Conservation (phyloP, 1,284 basidiomycete genomes). For the Rhodotorula sp. region DNA sequence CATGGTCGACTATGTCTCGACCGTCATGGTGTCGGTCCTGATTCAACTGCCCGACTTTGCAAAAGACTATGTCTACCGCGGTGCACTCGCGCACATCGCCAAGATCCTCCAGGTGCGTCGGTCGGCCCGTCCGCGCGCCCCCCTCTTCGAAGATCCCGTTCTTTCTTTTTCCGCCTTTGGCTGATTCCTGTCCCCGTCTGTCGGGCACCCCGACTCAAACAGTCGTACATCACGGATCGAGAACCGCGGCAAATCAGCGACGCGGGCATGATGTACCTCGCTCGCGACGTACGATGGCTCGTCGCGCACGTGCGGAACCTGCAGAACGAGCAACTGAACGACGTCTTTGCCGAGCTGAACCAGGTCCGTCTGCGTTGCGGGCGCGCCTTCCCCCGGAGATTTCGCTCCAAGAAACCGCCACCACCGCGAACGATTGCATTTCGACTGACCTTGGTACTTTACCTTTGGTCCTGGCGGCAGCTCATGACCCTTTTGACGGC, state of each 20-base stretch:
- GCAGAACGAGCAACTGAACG: constrained; percentile 57
- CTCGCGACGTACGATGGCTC: constrained; percentile 43
- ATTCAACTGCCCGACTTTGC: constrained; percentile 70
- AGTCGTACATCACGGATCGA: constrained; percentile 76
- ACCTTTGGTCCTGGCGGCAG: constrained; percentile 53
- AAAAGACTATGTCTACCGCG: constrained; percentile 83
- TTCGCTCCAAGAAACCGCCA: too few relatives aligned
- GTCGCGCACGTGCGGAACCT: constrained; percentile 34
- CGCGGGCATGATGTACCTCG: constrained; percentile 57
- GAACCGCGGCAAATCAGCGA: constrained; percentile 83
- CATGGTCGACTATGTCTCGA: constrained; percentile 92
- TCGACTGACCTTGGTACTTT: too few relatives aligned
- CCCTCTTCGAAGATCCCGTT: neutral
- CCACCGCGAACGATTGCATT: too few relatives aligned
- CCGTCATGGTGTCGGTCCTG: constrained; percentile 89
- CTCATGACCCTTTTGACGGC: constrained; percentile 72
- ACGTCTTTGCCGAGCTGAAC: constrained; percentile 78
- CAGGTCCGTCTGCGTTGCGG: constrained; percentile 58
- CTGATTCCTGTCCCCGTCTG: too few relatives aligned
- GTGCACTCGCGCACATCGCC: constrained; percentile 80
- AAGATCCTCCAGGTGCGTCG: constrained; percentile 55
- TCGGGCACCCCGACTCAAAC: constrained; percentile 7
- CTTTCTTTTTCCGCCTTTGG: too few relatives aligned
- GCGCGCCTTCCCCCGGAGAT: neutral
- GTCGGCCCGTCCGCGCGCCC: neutral